These are phyloP conservation scores for Casuarina cunninghamiana DNA, from an alignment of 306 rosid species.

Conservation along the genomic window DNA sequence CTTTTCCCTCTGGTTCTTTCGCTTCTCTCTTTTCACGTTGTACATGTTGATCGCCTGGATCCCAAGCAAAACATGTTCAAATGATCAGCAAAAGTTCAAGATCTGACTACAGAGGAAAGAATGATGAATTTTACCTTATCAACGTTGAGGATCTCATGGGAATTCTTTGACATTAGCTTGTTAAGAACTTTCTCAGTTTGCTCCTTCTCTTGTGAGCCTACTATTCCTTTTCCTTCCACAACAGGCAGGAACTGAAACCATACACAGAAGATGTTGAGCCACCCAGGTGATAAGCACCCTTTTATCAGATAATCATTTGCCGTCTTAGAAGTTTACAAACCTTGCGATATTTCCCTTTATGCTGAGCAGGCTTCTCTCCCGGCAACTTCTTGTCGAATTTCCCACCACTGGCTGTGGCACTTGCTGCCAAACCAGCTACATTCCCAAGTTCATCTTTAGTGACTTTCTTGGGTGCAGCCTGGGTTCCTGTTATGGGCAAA, in stretches of 20 bases:
- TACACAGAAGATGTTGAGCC: conserved; percentile 17
- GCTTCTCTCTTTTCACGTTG: conserved; percentile 72
- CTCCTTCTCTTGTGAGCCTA: conserved; percentile 63
- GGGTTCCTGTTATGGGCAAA: conserved; percentile 92
- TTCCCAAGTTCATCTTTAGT: conserved; percentile 71
- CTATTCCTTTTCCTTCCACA: conserved; percentile 64
- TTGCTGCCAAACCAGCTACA: conserved; percentile 88
- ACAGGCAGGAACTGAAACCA: conserved; percentile 80
- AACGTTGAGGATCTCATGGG: conserved; percentile 77
- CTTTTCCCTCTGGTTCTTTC: conserved; percentile 41
- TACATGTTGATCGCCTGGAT: conserved; percentile 73
- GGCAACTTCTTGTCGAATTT: conserved; percentile 86
- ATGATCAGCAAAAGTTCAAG: not conserved
- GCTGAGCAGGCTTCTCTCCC: conserved; percentile 79
- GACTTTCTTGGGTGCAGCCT: conserved; percentile 66
- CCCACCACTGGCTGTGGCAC: conserved; percentile 94
- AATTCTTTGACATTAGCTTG: conserved; percentile 79
- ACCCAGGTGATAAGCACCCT: conserved; percentile 1
- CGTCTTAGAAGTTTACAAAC: conserved; percentile 32
- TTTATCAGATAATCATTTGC: conserved; percentile 11
- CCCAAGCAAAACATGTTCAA: conserved; percentile 12
- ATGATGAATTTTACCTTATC: conserved; percentile 54
- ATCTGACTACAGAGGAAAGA: conserved; percentile 1
- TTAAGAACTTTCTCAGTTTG: conserved; percentile 85
- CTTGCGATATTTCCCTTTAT: conserved; percentile 87